These are phyloP conservation scores for Ganoderma leucocontextum DNA, from an alignment of 1,284 basidiomycete genomes.

Conservation along the genomic window DNA sequence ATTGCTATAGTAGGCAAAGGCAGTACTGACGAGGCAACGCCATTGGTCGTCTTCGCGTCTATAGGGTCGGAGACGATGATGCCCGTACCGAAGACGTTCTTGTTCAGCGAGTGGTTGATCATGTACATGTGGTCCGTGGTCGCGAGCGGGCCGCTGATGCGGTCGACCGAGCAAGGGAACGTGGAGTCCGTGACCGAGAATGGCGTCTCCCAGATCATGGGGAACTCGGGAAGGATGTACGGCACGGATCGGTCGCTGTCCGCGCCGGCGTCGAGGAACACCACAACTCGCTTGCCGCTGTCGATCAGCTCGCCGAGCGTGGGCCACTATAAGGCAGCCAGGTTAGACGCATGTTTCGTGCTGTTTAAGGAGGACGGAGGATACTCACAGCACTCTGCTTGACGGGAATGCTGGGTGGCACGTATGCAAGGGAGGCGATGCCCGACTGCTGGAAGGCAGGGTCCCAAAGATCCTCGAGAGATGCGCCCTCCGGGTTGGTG, in stretches of 20 bases:
- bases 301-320: constrained; percentile 78
- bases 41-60: constrained; percentile 52
- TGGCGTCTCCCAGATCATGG: constrained; percentile 82
- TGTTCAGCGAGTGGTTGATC: constrained; percentile 66
- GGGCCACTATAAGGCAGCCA: constrained; percentile 61
- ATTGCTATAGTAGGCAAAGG: not conserved
- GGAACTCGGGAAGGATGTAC: constrained; percentile 72
- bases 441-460: constrained; percentile 68
- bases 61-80: constrained; percentile 51
- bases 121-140: constrained; percentile 60
- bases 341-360: not conserved
- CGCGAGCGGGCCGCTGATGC: constrained; percentile 59
- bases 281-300: constrained; percentile 68
- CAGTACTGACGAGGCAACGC: constrained; percentile 49
- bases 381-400: constrained; percentile 48
- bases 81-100: constrained; percentile 44
- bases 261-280: constrained; percentile 73
- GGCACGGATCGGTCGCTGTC: constrained; percentile 53
- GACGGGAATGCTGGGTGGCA: constrained; percentile 62
- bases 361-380: not conserved
- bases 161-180: constrained; percentile 80
- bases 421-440: constrained; percentile 63
- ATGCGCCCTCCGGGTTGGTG: constrained; percentile 72
- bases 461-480: constrained; percentile 57
- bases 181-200: constrained; percentile 66